Evolutionary conservation across 257 asterid genomes (phyloP).

Genomic region (Gardenia jasminoides): DNA sequence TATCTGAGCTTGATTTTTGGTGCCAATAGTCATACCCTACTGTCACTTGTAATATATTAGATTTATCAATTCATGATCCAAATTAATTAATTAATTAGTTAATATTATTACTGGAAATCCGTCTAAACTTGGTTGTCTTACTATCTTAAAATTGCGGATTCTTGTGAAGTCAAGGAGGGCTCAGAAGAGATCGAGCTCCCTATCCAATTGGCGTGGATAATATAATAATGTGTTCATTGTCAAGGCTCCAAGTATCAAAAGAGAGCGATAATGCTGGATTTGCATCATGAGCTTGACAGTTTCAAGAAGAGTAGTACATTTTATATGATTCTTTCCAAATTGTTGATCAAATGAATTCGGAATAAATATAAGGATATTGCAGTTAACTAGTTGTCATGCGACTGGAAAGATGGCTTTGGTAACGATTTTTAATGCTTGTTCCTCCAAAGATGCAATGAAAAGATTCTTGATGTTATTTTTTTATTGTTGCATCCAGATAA

Average conservation of each 20-base stretch:
- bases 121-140: background rate
- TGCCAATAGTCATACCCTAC: background rate
- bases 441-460: background rate
- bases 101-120: background rate
- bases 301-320: background rate
- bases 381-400: background rate
- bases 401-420: background rate
- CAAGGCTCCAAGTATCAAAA: background rate
- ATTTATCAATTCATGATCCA: background rate
- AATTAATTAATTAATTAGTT: background rate
- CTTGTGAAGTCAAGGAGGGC: background rate
- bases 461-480: background rate
- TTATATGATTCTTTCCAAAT: background rate
- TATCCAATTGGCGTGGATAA: background rate
- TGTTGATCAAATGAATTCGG: background rate
- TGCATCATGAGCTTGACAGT: conserved; percentile 5
- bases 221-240: background rate
- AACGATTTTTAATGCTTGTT: background rate
- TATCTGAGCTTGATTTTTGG: background rate
- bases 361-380: background rate
- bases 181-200: background rate
- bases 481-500: background rate
- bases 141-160: background rate
- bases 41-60: background rate
- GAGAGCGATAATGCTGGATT: background rate